phyloP scores from a whole-genome alignment of 495 filamentous ascomycete species.

The Aspergillus haitiensis region DNA sequence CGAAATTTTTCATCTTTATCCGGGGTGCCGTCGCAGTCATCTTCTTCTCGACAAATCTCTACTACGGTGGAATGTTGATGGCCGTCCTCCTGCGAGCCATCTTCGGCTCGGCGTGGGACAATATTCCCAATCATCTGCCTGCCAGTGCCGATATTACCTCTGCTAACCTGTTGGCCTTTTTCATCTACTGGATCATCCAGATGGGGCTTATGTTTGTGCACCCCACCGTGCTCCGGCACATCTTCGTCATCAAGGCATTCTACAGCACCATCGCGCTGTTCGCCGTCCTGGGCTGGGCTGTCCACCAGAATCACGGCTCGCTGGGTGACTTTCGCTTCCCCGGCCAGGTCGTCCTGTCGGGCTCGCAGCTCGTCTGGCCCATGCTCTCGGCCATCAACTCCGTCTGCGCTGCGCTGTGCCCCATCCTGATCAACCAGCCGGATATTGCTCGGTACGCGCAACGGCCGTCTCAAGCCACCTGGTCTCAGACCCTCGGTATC shows the following conservation, averaged over 20 bases:
- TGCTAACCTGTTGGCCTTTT: constrained; percentile 58
- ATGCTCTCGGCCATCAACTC: constrained; percentile 21
- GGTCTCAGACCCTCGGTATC: constrained; percentile 15
- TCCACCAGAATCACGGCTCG: constrained; percentile 3
- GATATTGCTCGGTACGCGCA: constrained; percentile 35
- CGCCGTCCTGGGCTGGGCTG: not conserved
- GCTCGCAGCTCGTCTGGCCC: constrained; percentile 19
- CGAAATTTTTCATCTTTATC: constrained; percentile 5
- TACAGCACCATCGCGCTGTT: constrained; percentile 6
- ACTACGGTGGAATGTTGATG: constrained; percentile 26
- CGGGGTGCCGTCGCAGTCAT: constrained; percentile 8
- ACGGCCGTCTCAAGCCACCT: constrained; percentile 15
- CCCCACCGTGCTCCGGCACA: constrained; percentile 21
- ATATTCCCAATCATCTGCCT: constrained; percentile 57
- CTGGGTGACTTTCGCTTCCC: constrained; percentile 24
- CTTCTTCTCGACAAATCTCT: constrained; percentile 9
- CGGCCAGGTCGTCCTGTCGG: constrained; percentile 21
- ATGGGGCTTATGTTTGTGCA: constrained; percentile 32
- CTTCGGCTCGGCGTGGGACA: constrained; percentile 61
- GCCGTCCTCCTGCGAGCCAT: constrained; percentile 57
- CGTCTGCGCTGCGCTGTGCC: constrained; percentile 16
- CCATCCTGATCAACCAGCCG: constrained; percentile 28
- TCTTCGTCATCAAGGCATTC: constrained; percentile 13
- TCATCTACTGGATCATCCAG: constrained; percentile 48
- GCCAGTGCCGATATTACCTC: constrained; percentile 54